phyloP scores from a whole-genome alignment of 805 yeast species.

The Hermanozyma aechmeae region DNA sequence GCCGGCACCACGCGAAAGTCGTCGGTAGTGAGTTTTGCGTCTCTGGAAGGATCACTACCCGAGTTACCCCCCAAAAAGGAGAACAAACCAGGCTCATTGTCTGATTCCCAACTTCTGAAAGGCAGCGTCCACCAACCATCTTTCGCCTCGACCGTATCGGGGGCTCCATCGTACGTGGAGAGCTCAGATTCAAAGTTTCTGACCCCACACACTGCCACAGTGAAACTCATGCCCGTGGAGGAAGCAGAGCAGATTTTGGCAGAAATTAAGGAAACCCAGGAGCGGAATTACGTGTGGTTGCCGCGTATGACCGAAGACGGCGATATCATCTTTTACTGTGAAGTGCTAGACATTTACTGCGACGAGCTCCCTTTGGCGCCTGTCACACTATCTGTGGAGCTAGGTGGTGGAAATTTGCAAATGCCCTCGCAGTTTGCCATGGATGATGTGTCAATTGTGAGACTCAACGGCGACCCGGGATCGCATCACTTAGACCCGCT shows the following conservation, averaged over 20 bases:
- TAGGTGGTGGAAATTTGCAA: conserved; percentile 12
- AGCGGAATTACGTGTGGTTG: conserved; percentile 39
- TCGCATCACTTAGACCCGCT: background rate
- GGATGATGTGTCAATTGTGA: conserved; percentile 10
- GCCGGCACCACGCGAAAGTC: conserved; percentile 34
- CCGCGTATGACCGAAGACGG: conserved; percentile 51
- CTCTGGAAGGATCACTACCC: conserved; percentile 21
- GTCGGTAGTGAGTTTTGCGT: conserved; percentile 41
- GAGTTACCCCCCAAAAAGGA: conserved; percentile 3
- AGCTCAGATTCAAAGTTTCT: too few relatives aligned
- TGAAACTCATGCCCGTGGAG: conserved; percentile 10
- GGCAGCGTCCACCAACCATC: too few relatives aligned
- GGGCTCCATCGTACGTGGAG: too few relatives aligned
- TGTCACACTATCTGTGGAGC: conserved; percentile 11
- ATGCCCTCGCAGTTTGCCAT: conserved; percentile 18
- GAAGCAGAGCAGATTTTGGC: conserved; percentile 21
- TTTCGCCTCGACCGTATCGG: too few relatives aligned
- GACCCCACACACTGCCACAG: too few relatives aligned
- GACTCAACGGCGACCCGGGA: background rate
- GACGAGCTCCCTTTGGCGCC: conserved; percentile 43
- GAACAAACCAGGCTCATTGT: conserved; percentile 14
- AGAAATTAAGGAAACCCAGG: conserved; percentile 11
- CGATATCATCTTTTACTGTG: conserved; percentile 49
- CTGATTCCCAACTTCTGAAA: too few relatives aligned
- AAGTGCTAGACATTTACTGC: conserved; percentile 51